These are phyloP conservation scores for Creolimax fragrantissima DNA, from an alignment of 78 protist genomes.

Conservation along the genomic window DNA sequence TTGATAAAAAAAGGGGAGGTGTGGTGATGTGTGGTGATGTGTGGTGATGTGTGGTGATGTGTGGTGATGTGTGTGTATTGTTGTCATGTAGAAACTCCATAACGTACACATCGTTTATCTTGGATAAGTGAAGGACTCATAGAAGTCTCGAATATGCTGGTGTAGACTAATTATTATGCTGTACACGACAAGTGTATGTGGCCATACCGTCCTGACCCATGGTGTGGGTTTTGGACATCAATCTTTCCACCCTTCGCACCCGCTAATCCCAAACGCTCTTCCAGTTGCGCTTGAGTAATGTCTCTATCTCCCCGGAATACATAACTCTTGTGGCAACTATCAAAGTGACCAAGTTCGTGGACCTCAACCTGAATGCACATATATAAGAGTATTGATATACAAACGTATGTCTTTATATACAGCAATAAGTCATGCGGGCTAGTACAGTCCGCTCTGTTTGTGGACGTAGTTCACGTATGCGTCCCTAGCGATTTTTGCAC, in stretches of 20 bases:
- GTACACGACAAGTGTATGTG: too few relatives aligned
- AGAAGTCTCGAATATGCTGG: not conserved
- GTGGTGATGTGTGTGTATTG: not conserved
- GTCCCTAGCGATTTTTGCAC: too few relatives aligned
- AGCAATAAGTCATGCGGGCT: not conserved
- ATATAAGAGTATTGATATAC: not conserved
- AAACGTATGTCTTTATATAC: not conserved
- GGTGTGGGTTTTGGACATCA: not conserved
- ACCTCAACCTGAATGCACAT: slow-evolving; percentile 42
- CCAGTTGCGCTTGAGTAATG: slow-evolving; percentile 26
- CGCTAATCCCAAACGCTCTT: slow-evolving; percentile 45
- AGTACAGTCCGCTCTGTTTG: not conserved
- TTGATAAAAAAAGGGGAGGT: too few relatives aligned
- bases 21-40: not conserved
- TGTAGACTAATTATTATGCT: too few relatives aligned
- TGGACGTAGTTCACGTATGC: not conserved
- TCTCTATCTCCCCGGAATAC: slow-evolving; percentile 82
- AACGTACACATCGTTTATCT: too few relatives aligned
- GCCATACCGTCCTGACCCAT: not conserved
- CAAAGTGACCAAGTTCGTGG: slow-evolving; percentile 72
- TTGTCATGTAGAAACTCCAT: too few relatives aligned
- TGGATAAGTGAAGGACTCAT: not conserved
- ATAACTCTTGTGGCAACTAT: slow-evolving; percentile 57
- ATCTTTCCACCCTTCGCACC: not conserved
- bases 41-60: not conserved